phyloP scores from a whole-genome alignment of 805 yeast genomes.

The Pichia ethanolica region DNA sequence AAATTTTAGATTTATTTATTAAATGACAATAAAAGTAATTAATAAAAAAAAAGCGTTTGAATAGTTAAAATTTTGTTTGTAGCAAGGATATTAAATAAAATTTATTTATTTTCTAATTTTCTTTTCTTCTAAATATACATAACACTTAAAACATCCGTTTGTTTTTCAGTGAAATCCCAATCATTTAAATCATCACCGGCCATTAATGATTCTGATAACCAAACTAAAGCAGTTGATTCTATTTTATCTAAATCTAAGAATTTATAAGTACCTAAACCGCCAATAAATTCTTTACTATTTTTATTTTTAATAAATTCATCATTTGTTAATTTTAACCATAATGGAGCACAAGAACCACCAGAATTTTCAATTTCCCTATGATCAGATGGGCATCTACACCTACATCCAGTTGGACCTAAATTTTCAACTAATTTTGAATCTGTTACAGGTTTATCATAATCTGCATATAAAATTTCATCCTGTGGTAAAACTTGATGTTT shows the following conservation, averaged over 20 bases:
- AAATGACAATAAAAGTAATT: no score
- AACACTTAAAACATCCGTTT: conserved; percentile 9
- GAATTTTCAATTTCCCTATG: conserved; percentile 51
- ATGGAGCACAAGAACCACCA: conserved; percentile 41
- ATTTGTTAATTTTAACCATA: conserved; percentile 36
- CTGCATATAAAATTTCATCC: conserved; percentile 33
- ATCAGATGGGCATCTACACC: conserved; percentile 70
- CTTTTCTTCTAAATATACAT: background rate
- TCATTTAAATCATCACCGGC: conserved; percentile 15
- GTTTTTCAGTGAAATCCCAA: conserved; percentile 22
- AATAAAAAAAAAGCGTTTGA: no score
- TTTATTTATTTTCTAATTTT: background rate
- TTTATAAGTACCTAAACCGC: conserved; percentile 9
- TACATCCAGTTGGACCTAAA: conserved; percentile 78
- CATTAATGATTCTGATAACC: conserved; percentile 19
- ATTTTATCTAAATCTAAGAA: conserved; percentile 25
- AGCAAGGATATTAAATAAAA: background rate
- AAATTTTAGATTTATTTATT: no score
- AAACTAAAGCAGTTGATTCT: conserved; percentile 17
- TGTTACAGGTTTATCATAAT: conserved; percentile 18
- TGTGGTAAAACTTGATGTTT: conserved; percentile 25
- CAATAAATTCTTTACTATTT: background rate
- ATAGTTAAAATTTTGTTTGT: no score
- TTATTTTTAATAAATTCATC: conserved; percentile 16
- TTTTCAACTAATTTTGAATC: conserved; percentile 23